Conservation (phyloP, 2,329 filamentous ascomycete species). For the Pseudogymnoascus sp. region DNA sequence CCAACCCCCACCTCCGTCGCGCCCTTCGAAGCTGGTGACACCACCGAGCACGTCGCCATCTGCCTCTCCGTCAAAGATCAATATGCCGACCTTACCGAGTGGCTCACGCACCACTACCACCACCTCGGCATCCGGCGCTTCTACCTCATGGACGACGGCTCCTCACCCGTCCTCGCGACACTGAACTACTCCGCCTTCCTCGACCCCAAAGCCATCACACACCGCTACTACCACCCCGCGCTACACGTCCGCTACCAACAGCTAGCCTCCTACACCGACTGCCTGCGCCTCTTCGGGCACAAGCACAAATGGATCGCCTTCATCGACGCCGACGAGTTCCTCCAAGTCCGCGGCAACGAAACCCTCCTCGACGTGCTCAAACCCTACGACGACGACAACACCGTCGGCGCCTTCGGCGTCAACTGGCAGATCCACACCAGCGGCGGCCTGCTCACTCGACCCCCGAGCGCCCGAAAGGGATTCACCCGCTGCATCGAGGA, state of each 20-base stretch:
- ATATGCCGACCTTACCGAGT: constrained; percentile 20
- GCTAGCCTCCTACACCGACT: constrained; percentile 18
- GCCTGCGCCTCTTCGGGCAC: constrained; percentile 19
- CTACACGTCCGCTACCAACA: constrained; percentile 16
- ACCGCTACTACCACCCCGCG: constrained; percentile 18
- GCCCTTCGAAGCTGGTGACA: neutral
- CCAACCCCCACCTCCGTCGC: neutral
- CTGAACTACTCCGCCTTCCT: constrained; percentile 13
- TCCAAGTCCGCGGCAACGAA: constrained; percentile 18
- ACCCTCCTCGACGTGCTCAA: constrained; percentile 24
- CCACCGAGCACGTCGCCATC: constrained; percentile 30
- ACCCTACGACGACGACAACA: constrained; percentile 20
- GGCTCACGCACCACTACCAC: constrained; percentile 24
- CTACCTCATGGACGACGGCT: constrained; percentile 26
- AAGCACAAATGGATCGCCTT: constrained; percentile 30
- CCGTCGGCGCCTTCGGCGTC: constrained; percentile 27
- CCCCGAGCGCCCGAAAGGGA: constrained; percentile 13
- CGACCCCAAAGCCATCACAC: constrained; percentile 20
- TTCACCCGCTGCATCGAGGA: constrained; percentile 29
- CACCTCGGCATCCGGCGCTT: constrained; percentile 23
- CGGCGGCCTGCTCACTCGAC: constrained; percentile 21
- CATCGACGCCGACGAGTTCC: constrained; percentile 28
- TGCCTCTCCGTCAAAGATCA: constrained; percentile 23
- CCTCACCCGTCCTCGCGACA: constrained; percentile 17
- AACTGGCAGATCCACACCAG: constrained; percentile 30